Conservation (phyloP, 371 early-diverging fungal species). For the Entomophthora muscae region DNA sequence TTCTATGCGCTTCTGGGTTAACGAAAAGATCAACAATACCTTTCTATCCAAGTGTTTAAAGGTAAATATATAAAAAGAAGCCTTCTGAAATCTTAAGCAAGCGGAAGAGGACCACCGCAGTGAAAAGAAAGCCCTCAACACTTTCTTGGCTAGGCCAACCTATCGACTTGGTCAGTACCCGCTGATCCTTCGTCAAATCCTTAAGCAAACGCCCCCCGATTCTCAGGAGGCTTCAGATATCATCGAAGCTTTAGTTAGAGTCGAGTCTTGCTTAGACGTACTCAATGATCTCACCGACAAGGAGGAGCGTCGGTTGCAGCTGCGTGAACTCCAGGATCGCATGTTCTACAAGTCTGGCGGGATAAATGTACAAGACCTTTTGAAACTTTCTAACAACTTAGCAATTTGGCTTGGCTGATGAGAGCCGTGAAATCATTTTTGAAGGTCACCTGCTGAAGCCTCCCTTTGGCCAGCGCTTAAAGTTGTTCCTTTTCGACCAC, state of each 20-base stretch:
- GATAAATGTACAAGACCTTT: background rate
- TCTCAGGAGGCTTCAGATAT: background rate
- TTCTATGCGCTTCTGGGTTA: background rate
- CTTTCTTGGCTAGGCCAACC: background rate
- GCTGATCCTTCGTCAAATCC: background rate
- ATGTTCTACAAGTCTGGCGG: background rate
- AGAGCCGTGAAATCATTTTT: background rate
- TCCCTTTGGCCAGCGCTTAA: conserved; percentile 1
- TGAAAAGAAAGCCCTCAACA: background rate
- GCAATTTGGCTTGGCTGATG: conserved; percentile 1
- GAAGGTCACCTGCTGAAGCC: background rate
- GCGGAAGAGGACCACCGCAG: background rate
- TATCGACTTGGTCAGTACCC: conserved; percentile 3
- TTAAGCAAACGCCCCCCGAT: background rate
- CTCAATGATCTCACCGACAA: background rate
- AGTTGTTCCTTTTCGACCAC: background rate
- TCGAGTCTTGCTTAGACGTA: background rate
- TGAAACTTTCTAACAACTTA: background rate
- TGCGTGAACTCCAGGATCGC: conserved; percentile 1
- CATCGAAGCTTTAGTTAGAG: background rate
- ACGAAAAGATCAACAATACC: background rate
- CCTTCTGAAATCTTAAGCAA: background rate
- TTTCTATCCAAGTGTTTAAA: background rate
- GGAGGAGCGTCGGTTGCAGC: background rate
- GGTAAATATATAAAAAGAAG: background rate